Base-by-base conservation (phyloP, 177 flowering plant species). In the Telopea speciosissima region DNA sequence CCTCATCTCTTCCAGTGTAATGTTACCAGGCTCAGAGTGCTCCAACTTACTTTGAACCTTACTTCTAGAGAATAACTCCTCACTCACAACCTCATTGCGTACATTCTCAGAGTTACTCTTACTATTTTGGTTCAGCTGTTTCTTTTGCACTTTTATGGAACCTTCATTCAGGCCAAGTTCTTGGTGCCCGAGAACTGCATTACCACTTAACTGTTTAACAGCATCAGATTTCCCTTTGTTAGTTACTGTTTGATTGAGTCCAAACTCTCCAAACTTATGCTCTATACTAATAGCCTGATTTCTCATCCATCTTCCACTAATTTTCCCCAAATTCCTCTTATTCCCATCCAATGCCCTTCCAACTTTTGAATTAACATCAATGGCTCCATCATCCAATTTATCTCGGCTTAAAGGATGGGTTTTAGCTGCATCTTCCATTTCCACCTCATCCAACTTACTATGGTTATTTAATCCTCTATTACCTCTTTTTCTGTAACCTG, bases 341-440 rank as follows among this genome's bases (percentile, higher is more conserved):
- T 13, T 23, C 65, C 22, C 21, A 24, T 77, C 40, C 67, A 14
- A 23, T 23, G 36, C 73, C 65, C 65, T 73, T 8, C 68, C 36
- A n/a, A 61, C 68, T 66, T 31, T 58, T 26, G 58, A 42, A 60
- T 63, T 65, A 42, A 9, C 23, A n/a, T 62, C n/a, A 16, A 66
- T 77, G 58, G 56, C 69, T 68, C 67, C 44, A n/a, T 22, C 25
- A 26, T 49, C 65, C 66, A 63, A 28, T 59, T 66, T 56, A 63
- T 23, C 63, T 24, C 21, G 70, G 73, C 56, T 71, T 16, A n/a
- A 77, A 67, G 33, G 60, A 21, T 19, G 54, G 21, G 13, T 44
- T 67, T 74, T 78, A 70, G 66, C 45, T 4, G 8, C 64, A 72
- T 42, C 33, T 23, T 45, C 76, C 60, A 25, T 68, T 59, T 68